Base-by-base conservation (phyloP, 441 rosid species). In the Gossypium gossypioides region DNA sequence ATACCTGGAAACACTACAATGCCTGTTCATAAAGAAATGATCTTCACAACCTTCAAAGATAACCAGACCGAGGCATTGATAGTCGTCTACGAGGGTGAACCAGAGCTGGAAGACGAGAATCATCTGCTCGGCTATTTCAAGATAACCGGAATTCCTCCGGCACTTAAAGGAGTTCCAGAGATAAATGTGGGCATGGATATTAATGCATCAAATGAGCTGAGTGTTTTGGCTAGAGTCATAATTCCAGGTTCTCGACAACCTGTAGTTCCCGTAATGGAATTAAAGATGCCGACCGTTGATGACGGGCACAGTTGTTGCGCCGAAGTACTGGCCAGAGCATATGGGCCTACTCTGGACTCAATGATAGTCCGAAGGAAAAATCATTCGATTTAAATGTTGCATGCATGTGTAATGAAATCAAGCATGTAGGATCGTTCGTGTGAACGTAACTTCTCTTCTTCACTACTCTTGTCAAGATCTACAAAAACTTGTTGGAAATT, bases 291-390 rank as follows among this genome's bases (percentile, higher is more conserved):
- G 0, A 90, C 87, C 0, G 89, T 91, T 60, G 97, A 91, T 62
- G 95, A 87, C 65, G 97, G 98, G 37, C 96, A 91, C 67, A 95
- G 92, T 40, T 91, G 95, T 96, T 88, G 91, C 21, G 89, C 86
- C 0, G 85, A 83, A 69, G 96, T 92, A 55, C 81, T 93, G 60
- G 66, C 76, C 77, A 81, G 70, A 72, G 73, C 84, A 27, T 84
- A 86, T 42, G 93, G 96, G 19, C 80, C 93, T 27, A 46, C 80
- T 55, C 79, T 91, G 1, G 90, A 85, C 81, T 68, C 91, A 15
- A 83, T 81, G 76, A 82, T 87, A 13, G 74, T 88, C 89, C 81
- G 72, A 86, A 83, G 79, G 86, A 85, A 73, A 78, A 69, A 42
- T 69, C 32, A 10, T 48, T 48, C 3, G n/a, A 16, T 25, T 44